These are phyloP conservation scores for Mortierella sp. DNA, from an alignment of 371 early-diverging fungal genomes.

Conservation along the genomic window DNA sequence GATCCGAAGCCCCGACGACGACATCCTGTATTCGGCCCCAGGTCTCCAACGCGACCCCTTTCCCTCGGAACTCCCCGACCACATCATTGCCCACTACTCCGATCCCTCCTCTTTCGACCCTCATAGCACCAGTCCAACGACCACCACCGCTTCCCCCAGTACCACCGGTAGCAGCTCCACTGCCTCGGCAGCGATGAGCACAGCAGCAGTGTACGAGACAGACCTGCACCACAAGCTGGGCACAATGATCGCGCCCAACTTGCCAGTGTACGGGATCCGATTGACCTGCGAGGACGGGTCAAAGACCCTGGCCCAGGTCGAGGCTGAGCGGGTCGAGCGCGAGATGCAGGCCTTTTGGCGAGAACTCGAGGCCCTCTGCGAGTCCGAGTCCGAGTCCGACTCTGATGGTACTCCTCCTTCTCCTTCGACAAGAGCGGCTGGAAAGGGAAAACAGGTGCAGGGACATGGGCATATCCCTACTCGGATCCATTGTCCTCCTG, in stretches of 20 bases:
- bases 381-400: not conserved
- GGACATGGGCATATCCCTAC: no score
- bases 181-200: not conserved
- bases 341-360: constrained; percentile 19
- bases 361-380: constrained; percentile 25
- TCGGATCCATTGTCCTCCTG: no score
- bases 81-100: constrained; percentile 1
- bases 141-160: not conserved
- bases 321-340: constrained; percentile 6
- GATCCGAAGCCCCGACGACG: constrained; percentile 20
- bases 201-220: not conserved
- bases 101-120: not conserved
- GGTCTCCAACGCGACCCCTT: constrained; percentile 35
- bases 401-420: not conserved
- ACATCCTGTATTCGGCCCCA: constrained; percentile 36
- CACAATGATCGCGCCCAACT: not conserved
- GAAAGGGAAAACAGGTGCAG: not conserved
- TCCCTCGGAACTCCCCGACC: constrained; percentile 27
- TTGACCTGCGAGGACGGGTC: constrained; percentile 15
- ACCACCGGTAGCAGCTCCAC: not conserved
- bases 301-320: constrained; percentile 16
- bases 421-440: not conserved
- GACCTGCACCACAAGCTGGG: constrained; percentile 7
- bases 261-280: constrained; percentile 26
- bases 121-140: not conserved